Evolutionary conservation across 495 filamentous ascomycete genomes (phyloP).

Genomic region (Aspergillus bertholletiae): DNA sequence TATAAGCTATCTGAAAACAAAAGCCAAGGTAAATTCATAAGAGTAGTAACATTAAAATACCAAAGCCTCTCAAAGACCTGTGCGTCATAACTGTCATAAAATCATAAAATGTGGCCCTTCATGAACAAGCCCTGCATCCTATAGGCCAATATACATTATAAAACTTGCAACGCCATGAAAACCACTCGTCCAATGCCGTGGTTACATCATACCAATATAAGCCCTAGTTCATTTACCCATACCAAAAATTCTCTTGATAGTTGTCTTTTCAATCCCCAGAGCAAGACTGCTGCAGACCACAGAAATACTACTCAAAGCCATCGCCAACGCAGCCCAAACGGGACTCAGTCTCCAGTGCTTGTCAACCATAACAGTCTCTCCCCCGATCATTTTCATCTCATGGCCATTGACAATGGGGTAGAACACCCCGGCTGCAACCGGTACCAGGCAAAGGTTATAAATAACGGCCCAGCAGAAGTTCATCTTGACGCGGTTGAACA

Average conservation of each 20-base stretch:
- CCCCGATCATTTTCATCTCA: constrained; percentile 30
- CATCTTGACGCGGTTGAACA: constrained; percentile 76
- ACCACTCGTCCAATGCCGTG: not conserved
- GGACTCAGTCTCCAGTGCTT: constrained; percentile 61
- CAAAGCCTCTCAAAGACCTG: not conserved
- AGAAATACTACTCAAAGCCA: constrained; percentile 82
- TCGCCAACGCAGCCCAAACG: constrained; percentile 81
- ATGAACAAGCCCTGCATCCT: not conserved
- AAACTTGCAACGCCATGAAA: not conserved
- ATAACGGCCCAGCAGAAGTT: constrained; percentile 90
- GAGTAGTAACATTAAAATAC: not conserved
- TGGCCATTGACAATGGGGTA: constrained; percentile 61
- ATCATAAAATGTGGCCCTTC: not conserved
- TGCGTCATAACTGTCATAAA: not conserved
- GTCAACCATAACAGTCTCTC: constrained; percentile 23
- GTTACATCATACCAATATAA: not conserved
- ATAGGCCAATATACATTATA: not conserved
- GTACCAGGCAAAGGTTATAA: constrained; percentile 77
- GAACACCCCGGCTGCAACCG: constrained; percentile 77
- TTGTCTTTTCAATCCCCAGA: constrained; percentile 46
- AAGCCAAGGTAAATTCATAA: not conserved
- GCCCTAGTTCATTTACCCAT: not conserved
- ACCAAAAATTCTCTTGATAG: constrained; percentile 20
- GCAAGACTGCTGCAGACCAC: constrained; percentile 71
- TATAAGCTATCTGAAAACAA: not conserved